Base-by-base conservation (phyloP, 768 basidiomycete species). In the Phylloporus sp. region DNA sequence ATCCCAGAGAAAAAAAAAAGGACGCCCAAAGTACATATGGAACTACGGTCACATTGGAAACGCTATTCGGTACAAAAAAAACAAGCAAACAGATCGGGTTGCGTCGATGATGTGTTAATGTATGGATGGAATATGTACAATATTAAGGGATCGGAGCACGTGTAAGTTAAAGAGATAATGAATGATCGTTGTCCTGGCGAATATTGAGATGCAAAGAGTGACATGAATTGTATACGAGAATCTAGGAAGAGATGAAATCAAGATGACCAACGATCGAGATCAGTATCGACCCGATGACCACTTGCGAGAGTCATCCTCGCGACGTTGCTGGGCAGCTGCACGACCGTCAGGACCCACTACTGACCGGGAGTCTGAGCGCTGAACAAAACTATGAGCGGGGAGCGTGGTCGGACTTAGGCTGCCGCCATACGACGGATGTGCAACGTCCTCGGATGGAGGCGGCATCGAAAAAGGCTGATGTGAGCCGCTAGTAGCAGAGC, bases 401-500 rank as follows among this genome's bases (percentile, higher is more conserved):
- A 62, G 57, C 3, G 55, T 54, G 1, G 65, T 56, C 0, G 65
- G 59, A 24, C 65, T 67, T 18, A 68, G 61, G 22, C 69, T 53
- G 38, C 60, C 60, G 14, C 66, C 63, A 45, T 71, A 77, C 28
- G 67, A 56, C 9, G 59, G 44, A 36, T 62, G 62, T 54, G 66
- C 33, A 57, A 67, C 52, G 65, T 67, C 61, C n/a, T 56, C 58
- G 2, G 55, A 3, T n/a, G 66, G 54, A 66, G 71, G 54, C 5
- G 71, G 46, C 52, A 76, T 64, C 21, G 72, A 62, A 61, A 77
- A 81, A 6, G 78, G 58, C 32, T 77, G 78, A 51, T 81, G 80
- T 24, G 73, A 59, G 32, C 65, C 63, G 27, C 72, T 65, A 31
- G 68, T 65, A 41, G 69, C 66, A 48, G 74, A 68, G 39, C 74